These are phyloP conservation scores for Leccinum imitatum DNA, from an alignment of 768 basidiomycete genomes.

Conservation along the genomic window DNA sequence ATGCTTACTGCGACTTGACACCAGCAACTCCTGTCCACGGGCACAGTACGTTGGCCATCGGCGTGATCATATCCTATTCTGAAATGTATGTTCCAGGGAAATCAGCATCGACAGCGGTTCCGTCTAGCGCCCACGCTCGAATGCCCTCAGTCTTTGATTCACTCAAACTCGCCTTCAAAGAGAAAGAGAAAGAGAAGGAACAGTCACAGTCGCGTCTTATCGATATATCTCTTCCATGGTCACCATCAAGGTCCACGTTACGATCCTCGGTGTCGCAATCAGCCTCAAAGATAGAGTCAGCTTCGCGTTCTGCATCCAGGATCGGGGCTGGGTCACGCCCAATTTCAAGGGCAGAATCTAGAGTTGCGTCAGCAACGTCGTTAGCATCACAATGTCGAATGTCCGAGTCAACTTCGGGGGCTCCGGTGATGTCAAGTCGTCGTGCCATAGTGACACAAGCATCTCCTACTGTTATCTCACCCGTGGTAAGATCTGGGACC, in stretches of 20 bases:
- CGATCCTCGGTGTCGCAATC: constrained; percentile 18
- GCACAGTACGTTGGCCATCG: constrained; percentile 44
- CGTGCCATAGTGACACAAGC: not conserved
- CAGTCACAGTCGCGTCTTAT: constrained; percentile 28
- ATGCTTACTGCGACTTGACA: constrained; percentile 60
- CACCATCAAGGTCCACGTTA: constrained; percentile 18
- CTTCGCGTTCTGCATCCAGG: constrained; percentile 22
- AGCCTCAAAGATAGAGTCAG: constrained; percentile 13
- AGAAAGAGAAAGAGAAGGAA: constrained; percentile 33
- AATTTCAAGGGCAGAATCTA: constrained; percentile 13
- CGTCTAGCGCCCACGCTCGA: constrained; percentile 13
- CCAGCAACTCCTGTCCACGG: constrained; percentile 27
- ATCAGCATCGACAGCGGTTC: constrained; percentile 28
- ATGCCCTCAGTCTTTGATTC: constrained; percentile 23
- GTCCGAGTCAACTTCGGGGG: constrained; percentile 3
- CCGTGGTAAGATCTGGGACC: constrained; percentile 3
- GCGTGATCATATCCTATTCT: not conserved
- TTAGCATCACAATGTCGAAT: constrained; percentile 1
- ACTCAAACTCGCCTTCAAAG: constrained; percentile 17
- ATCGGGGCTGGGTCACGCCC: constrained; percentile 15
- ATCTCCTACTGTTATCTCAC: not conserved
- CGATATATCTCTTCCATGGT: constrained; percentile 38
- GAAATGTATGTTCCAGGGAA: constrained; percentile 29
- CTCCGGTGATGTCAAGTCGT: not conserved
- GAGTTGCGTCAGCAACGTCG: not conserved